Conservation (phyloP, 164 flowering plant species). For the Vitis cinerea region DNA sequence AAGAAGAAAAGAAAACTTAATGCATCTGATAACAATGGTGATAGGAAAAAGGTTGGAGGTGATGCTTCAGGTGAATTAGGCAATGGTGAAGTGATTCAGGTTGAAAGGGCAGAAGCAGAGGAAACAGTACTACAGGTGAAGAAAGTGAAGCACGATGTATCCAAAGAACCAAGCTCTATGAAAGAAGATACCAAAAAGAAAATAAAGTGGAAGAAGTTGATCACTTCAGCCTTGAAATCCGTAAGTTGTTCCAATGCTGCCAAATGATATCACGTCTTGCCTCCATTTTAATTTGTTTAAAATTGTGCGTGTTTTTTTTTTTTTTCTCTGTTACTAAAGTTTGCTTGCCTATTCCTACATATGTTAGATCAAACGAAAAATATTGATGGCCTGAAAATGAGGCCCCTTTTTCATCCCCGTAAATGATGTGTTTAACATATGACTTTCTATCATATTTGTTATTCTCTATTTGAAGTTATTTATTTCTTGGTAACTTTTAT, state of each 20-base stretch:
- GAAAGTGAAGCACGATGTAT: constrained; percentile 20
- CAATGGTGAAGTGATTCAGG: constrained; percentile 55
- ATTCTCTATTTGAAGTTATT: neutral
- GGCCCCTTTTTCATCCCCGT: neutral
- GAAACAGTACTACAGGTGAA: constrained; percentile 19
- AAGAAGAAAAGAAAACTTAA: constrained; percentile 61
- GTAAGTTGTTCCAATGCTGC: constrained; percentile 33
- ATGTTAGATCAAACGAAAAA: too few relatives aligned
- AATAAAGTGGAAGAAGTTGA: constrained; percentile 89
- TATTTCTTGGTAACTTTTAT: neutral
- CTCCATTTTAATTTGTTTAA: neutral
- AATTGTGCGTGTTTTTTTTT: neutral
- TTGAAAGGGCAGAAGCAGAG: constrained; percentile 26
- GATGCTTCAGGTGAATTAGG: constrained; percentile 24
- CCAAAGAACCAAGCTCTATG: constrained; percentile 8
- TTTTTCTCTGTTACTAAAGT: too few relatives aligned
- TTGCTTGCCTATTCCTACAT: too few relatives aligned
- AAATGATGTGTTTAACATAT: constrained; percentile 1
- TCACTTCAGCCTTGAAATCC: constrained; percentile 60
- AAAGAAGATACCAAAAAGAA: constrained; percentile 31
- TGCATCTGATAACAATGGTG: constrained; percentile 29
- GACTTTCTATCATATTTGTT: neutral
- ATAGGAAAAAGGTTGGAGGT: constrained; percentile 18
- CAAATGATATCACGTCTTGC: neutral
- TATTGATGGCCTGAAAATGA: neutral